Percentiles rank a stretch among this genome's conserved stretches.
phyloP scores from a whole-genome alignment of 306 rosid species.

The Casuarina cunninghamiana region DNA sequence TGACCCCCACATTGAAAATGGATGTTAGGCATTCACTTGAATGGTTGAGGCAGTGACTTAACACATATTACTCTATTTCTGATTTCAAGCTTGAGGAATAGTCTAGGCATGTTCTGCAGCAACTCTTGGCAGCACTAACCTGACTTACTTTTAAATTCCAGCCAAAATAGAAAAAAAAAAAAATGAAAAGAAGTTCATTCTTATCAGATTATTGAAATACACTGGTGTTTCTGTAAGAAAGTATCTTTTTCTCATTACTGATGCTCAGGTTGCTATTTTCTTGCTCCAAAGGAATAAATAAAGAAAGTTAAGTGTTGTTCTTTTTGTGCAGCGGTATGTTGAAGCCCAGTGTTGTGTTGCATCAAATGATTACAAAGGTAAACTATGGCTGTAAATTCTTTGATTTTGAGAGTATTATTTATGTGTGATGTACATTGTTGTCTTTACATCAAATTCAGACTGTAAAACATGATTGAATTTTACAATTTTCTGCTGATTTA shows the following conservation, averaged over 20 bases:
- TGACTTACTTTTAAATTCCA: not conserved
- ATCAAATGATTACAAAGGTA: constrained; percentile 94
- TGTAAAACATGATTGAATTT: not conserved
- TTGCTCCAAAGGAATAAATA: not conserved
- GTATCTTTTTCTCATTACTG: not conserved
- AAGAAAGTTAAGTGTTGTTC: constrained; percentile 2
- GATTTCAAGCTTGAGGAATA: too few species aligned
- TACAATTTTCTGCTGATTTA: constrained; percentile 1
- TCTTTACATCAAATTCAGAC: not conserved
- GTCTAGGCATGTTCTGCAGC: too few species aligned
- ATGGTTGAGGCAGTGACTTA: too few species aligned
- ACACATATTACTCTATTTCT: too few species aligned
- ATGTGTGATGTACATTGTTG: not conserved
- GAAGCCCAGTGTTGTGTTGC: constrained; percentile 96
- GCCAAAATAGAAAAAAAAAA: not conserved
- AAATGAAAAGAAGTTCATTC: not conserved
- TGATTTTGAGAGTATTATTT: constrained; percentile 3
- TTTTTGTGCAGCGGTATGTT: constrained; percentile 76
- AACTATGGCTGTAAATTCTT: constrained; percentile 4
- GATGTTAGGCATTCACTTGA: not conserved
- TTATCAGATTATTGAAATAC: not conserved
- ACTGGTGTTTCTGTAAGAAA: not conserved
- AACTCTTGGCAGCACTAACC: too few species aligned
- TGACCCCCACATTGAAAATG: not conserved
- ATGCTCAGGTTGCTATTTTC: not conserved